Evolutionary conservation across 2,329 filamentous ascomycete species (phyloP), one percentile per base, ranked within the genome.

Genomic region (Aspergillus luchuensis): DNA sequence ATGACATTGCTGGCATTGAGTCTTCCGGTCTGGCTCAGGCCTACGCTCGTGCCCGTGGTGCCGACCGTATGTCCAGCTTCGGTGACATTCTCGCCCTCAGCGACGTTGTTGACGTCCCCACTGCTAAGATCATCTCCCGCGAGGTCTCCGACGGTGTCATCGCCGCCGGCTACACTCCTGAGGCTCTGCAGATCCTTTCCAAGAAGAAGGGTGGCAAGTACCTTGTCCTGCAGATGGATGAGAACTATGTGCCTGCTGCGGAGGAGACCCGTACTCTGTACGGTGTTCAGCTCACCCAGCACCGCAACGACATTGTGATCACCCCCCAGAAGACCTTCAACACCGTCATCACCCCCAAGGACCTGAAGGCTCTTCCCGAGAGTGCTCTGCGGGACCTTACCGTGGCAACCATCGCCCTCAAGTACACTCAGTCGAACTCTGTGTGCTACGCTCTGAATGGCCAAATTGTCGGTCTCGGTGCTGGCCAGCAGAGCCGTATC

Each of bases 141-240:
- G 95, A 99, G 82, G 95, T 99, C 19, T 98, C 94, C 1, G 95
- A 99, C 75, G 95, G 95, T 78, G 90, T 99, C 58, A 92, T 99
- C 71, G 95, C 95, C 38, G 91, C 95, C 38, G 89, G 87, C 25
- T 99, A 95, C 78, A 86, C 91, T 64, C 85, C 87, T 36, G 92
- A 91, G 65, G 95, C 95, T 17, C 86, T 98, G 17, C 91, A 91
- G 72, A 92, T 99, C 63, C 86, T 99, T 66, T 90, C 88, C 80
- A 97, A 97, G 87, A 99, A 99, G 86, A 99, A 99, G 85, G 93
- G 89, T 57, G 95, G 95, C 74, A 96, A 92, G 78, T 99, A 98
- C 82, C 88, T 98, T 50, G 91, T 98, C 50, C 88, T 98, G 45
- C 88, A 98, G 81, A 97, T 99, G 82, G 92, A 99, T 74, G 87